These are phyloP conservation scores for Takashimella koratensis DNA, from an alignment of 1,284 basidiomycete genomes.

Conservation along the genomic window DNA sequence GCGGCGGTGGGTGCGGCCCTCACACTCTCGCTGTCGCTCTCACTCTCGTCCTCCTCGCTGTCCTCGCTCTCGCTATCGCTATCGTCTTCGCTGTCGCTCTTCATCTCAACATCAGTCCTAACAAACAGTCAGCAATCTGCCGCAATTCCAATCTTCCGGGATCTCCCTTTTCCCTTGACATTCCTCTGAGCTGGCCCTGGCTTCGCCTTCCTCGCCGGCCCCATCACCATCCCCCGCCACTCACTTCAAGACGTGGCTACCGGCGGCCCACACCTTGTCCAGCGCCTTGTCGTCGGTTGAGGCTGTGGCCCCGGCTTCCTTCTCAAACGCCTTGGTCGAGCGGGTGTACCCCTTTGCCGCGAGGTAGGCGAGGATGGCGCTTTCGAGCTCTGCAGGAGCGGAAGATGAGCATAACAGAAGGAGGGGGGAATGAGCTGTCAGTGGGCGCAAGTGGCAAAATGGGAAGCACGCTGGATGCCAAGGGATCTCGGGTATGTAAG, in stretches of 20 bases:
- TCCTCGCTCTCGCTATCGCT: conserved; percentile 9
- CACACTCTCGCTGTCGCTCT: conserved; percentile 10
- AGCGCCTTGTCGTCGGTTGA: conserved; percentile 17
- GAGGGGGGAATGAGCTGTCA: no score
- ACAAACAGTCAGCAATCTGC: no score
- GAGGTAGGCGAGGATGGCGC: conserved; percentile 47
- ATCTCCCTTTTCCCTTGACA: conserved; percentile 2
- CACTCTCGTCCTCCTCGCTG: conserved; percentile 4
- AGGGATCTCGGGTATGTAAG: background rate
- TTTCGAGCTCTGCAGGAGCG: conserved; percentile 39
- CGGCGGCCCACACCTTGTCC: conserved; percentile 29
- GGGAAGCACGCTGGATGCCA: background rate
- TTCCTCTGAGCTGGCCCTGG: background rate
- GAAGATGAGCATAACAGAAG: background rate
- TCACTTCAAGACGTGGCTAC: no score
- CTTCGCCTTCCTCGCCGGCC: no score
- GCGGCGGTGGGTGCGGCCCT: no score
- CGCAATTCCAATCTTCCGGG: no score
- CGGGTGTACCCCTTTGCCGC: conserved; percentile 40
- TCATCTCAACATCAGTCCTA: conserved; percentile 27
- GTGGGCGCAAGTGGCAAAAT: no score
- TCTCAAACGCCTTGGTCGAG: conserved; percentile 45
- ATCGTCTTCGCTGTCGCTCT: conserved; percentile 4
- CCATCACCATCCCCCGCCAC: no score
- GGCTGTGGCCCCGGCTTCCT: conserved; percentile 37